A percentile compares a stretch with the other conserved stretches of the same genome.
Evolutionary conservation across 768 basidiomycete genomes (phyloP).

Genomic region (Gymnopilus dilepis): DNA sequence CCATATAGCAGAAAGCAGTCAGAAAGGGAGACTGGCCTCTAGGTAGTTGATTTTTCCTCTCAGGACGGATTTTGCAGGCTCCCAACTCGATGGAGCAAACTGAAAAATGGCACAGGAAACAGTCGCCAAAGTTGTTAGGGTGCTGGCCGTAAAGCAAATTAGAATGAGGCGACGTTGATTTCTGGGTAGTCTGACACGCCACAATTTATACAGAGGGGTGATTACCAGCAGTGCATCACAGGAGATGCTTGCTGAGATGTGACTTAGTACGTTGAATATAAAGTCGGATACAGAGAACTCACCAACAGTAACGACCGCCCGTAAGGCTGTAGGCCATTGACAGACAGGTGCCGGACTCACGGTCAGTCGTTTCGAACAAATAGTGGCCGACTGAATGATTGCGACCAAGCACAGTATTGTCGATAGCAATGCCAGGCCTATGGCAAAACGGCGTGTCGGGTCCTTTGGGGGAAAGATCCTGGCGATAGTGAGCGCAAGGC

Average conservation of each 20-base stretch:
- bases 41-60: slow-evolving; percentile 16
- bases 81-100: slow-evolving; percentile 22
- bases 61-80: slow-evolving; percentile 17
- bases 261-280: neutral
- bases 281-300: neutral
- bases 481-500: slow-evolving; percentile 23
- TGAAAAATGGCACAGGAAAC: slow-evolving; percentile 17
- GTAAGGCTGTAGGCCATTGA: slow-evolving; percentile 14
- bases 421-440: slow-evolving; percentile 18
- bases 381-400: slow-evolving; percentile 5
- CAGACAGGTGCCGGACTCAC: slow-evolving; percentile 1
- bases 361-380: slow-evolving; percentile 12
- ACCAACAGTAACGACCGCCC: slow-evolving; percentile 3
- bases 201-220: slow-evolving; percentile 23
- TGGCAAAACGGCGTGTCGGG: slow-evolving; percentile 17
- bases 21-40: slow-evolving; percentile 12
- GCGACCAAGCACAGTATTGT: slow-evolving; percentile 11
- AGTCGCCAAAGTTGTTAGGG: slow-evolving; percentile 11
- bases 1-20: neutral
- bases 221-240: slow-evolving; percentile 17
- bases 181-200: slow-evolving; percentile 19
- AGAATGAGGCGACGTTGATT: slow-evolving; percentile 22
- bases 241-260: slow-evolving; percentile 17
- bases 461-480: slow-evolving; percentile 20
- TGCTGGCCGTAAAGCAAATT: slow-evolving; percentile 17